Percentiles rank a stretch among this genome's conserved stretches.
These are phyloP conservation scores for Candida freyschussii DNA, from an alignment of 1,139 yeast genomes.

Conservation along the genomic window DNA sequence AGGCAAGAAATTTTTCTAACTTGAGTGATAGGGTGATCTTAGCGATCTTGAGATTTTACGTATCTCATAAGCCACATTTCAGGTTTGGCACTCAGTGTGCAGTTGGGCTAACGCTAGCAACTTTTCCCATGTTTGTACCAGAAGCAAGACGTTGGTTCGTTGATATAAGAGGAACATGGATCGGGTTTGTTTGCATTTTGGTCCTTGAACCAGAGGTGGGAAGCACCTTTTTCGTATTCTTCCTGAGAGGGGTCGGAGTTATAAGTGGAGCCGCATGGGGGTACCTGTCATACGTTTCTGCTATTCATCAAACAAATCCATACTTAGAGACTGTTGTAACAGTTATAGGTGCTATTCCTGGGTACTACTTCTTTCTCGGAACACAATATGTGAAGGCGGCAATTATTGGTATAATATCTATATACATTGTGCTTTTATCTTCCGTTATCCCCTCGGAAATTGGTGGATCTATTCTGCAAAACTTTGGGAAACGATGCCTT, in stretches of 20 bases:
- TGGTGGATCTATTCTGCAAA: constrained; percentile 37
- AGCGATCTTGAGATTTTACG: constrained; percentile 17
- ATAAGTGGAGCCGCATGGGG: constrained; percentile 46
- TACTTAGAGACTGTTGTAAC: constrained; percentile 40
- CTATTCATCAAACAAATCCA: constrained; percentile 35
- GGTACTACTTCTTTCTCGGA: constrained; percentile 39
- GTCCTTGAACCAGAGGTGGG: constrained; percentile 48
- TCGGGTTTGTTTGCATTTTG: constrained; percentile 46
- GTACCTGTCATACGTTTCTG: constrained; percentile 40
- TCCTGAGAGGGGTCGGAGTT: constrained; percentile 43
- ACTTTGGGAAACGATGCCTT: constrained; percentile 44
- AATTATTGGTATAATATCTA: constrained; percentile 42
- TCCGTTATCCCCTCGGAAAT: constrained; percentile 35
- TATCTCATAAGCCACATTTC: constrained; percentile 31
- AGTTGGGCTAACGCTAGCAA: constrained; percentile 39
- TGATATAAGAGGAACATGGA: constrained; percentile 44
- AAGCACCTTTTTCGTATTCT: constrained; percentile 42
- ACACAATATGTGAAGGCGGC: constrained; percentile 48
- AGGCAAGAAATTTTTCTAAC: too few relatives aligned
- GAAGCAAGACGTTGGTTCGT: constrained; percentile 41
- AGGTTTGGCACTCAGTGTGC: constrained; percentile 43
- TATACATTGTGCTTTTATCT: constrained; percentile 40
- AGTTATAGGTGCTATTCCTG: constrained; percentile 39
- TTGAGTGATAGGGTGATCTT: not conserved
- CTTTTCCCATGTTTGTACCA: constrained; percentile 46